Evolutionary conservation across 805 yeast species (phyloP).

Genomic region (Wickerhamiella sorbophila): DNA sequence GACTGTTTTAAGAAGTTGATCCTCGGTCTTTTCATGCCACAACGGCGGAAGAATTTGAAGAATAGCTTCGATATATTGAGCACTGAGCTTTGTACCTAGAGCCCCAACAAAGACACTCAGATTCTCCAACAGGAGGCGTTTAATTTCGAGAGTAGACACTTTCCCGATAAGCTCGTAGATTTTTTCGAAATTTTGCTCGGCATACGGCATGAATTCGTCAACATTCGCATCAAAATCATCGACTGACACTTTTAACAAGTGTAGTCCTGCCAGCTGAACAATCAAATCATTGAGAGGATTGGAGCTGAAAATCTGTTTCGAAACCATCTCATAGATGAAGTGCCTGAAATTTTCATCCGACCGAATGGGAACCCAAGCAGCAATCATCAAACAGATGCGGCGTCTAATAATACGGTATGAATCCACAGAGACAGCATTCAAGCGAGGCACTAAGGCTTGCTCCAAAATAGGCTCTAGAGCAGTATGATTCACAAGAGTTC

Average conservation of each 20-base stretch:
- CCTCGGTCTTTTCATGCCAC: conserved; percentile 49
- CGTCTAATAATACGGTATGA: conserved; percentile 47
- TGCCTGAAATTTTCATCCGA: conserved; percentile 45
- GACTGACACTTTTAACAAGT: conserved; percentile 50
- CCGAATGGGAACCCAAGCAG: conserved; percentile 66
- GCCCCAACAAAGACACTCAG: conserved; percentile 38
- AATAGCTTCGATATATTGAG: conserved; percentile 18
- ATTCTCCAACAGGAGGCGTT: conserved; percentile 55
- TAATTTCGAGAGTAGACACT: conserved; percentile 55
- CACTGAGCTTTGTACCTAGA: conserved; percentile 18
- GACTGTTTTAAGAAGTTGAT: conserved; percentile 25
- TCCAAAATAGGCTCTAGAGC: conserved; percentile 37
- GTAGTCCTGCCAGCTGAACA: conserved; percentile 62
- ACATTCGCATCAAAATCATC: conserved; percentile 83
- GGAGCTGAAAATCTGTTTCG: conserved; percentile 33
- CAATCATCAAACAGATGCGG: conserved; percentile 59
- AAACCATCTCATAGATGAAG: conserved; percentile 43
- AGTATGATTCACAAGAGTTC: conserved; percentile 40
- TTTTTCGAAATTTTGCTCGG: conserved; percentile 37
- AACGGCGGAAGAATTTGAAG: conserved; percentile 45
- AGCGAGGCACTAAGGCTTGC: conserved; percentile 56
- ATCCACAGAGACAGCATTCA: conserved; percentile 20
- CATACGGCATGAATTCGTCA: conserved; percentile 48
- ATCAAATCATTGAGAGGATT: conserved; percentile 53
- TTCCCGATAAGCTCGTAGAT: conserved; percentile 35